Evolutionary conservation across 306 rosid species (phyloP), one percentile per base, ranked within the genome.

Genomic region (Quercus aquifolioides): DNA sequence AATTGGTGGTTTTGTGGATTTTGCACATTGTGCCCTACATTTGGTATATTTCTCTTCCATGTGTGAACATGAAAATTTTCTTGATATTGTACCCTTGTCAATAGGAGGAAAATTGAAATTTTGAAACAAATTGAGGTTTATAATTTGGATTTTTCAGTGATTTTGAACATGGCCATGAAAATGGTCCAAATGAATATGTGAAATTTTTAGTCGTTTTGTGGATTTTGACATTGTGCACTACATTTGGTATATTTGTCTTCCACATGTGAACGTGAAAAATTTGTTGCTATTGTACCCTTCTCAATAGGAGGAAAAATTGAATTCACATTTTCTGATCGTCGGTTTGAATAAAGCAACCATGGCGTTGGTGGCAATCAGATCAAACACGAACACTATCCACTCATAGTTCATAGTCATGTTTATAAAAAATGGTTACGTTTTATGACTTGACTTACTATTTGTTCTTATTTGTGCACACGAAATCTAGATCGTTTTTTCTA

Each of bases 101-200:
- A 38, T 38, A 7, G 46, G 46, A 38, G 46, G 46, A 38, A 38
- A 38, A 38, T 38, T 38, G 11, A 7, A 38, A 38, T 38, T 38
- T 38, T 38, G 84, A 71, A 73, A 80, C 60, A 73, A 78, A 76
- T 64, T 76, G 85, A 78, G 88, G 86, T 52, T 71, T 21, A 74
- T 83, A 87, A 74, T 78, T 68, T 83, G 75, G 56, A 69, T 20
- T 46, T 77, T 7, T 38, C 7, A 80, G 94, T 86, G 94, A 91
- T 84, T 76, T 84, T 77, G 82, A 87, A 80, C 62, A 43, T 62
- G 80, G 83, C 91, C 86, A 88, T 82, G 83, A 86, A 49, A 49
- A 11, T 68, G 68, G 71, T 63, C 78, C 84, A 57, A 64, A 73
- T 43, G 28, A 19, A 69, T 28, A 25, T 49, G 54, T 49, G 15